Percentiles rank a stretch among this genome's conserved stretches.
Conservation (phyloP, 495 filamentous ascomycete genomes). For the Trichoderma erinaceum region DNA sequence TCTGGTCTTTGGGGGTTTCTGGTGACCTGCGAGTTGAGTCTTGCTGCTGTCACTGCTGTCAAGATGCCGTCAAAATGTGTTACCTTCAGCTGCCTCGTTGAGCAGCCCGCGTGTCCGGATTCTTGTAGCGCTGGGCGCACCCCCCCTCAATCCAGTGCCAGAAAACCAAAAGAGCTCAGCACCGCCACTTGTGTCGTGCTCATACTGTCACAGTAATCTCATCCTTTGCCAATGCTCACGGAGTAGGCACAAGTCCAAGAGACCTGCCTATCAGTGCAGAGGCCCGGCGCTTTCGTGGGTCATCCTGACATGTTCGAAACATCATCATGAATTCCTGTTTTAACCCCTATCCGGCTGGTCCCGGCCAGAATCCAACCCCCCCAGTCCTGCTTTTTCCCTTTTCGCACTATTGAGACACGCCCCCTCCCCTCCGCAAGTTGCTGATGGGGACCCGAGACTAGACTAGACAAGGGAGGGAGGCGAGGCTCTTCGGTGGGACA, state of each 20-base stretch:
- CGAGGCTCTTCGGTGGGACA: constrained; percentile 12
- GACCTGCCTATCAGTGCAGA: not conserved
- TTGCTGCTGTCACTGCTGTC: too few relatives aligned
- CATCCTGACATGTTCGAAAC: constrained; percentile 3
- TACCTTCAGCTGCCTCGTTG: too few relatives aligned
- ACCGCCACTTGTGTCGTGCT: too few relatives aligned
- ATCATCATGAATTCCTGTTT: not conserved
- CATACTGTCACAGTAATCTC: too few relatives aligned
- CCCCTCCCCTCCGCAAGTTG: not conserved
- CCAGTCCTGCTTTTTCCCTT: not conserved
- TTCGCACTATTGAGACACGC: not conserved
- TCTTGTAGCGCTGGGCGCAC: too few relatives aligned
- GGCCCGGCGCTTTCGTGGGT: not conserved
- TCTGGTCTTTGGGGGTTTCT: not conserved
- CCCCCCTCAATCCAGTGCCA: too few relatives aligned
- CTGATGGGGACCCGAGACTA: not conserved
- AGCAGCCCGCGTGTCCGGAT: too few relatives aligned
- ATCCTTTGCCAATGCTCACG: too few relatives aligned
- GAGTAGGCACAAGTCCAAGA: too few relatives aligned
- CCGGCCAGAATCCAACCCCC: not conserved
- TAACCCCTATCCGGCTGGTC: constrained; percentile 7
- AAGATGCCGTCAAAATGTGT: too few relatives aligned
- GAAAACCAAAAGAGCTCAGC: too few relatives aligned
- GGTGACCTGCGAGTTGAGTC: not conserved
- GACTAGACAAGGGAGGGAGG: constrained; percentile 2